Conservation (phyloP, 2,329 filamentous ascomycete genomes). For the Chaetomium strumarium region DNA sequence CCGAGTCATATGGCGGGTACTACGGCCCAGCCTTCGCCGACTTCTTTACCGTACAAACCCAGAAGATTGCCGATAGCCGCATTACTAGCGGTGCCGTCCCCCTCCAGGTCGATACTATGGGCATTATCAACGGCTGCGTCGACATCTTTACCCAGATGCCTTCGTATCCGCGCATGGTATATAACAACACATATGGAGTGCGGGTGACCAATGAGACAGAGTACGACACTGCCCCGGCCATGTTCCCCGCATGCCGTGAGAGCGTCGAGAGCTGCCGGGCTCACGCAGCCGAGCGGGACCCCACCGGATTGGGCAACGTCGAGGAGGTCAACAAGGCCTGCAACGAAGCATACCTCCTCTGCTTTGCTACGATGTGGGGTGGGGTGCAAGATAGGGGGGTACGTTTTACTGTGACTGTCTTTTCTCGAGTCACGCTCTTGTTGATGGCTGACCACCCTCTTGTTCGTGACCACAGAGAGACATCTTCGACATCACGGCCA, state of each 20-base stretch:
- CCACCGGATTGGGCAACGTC: slow-evolving; percentile 13
- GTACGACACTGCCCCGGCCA: slow-evolving; percentile 17
- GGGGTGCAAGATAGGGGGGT: slow-evolving; percentile 8
- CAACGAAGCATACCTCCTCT: slow-evolving; percentile 15
- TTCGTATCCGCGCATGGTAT: slow-evolving; percentile 38
- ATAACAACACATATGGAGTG: slow-evolving; percentile 37
- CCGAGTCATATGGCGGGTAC: slow-evolving; percentile 52
- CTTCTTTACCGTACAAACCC: slow-evolving; percentile 53
- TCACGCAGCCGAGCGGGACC: slow-evolving; percentile 13
- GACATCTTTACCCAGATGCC: slow-evolving; percentile 41
- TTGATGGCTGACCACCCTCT: not conserved
- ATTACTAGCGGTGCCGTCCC: slow-evolving; percentile 29
- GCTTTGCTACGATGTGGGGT: slow-evolving; percentile 14
- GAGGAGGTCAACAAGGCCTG: slow-evolving; percentile 20
- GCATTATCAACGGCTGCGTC: slow-evolving; percentile 53
- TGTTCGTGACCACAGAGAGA: slow-evolving; percentile 29
- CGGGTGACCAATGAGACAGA: slow-evolving; percentile 23
- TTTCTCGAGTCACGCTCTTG: not conserved
- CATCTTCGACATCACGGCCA: slow-evolving; percentile 50
- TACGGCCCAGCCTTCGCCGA: slow-evolving; percentile 52
- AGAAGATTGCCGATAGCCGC: slow-evolving; percentile 19
- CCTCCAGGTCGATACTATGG: slow-evolving; percentile 47
- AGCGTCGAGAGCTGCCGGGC: slow-evolving; percentile 14
- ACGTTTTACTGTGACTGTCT: not conserved
- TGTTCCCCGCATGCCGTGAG: slow-evolving; percentile 14